phyloP scores from a whole-genome alignment of 2,329 filamentous ascomycete species.

The Pseudogymnoascus sp. region DNA sequence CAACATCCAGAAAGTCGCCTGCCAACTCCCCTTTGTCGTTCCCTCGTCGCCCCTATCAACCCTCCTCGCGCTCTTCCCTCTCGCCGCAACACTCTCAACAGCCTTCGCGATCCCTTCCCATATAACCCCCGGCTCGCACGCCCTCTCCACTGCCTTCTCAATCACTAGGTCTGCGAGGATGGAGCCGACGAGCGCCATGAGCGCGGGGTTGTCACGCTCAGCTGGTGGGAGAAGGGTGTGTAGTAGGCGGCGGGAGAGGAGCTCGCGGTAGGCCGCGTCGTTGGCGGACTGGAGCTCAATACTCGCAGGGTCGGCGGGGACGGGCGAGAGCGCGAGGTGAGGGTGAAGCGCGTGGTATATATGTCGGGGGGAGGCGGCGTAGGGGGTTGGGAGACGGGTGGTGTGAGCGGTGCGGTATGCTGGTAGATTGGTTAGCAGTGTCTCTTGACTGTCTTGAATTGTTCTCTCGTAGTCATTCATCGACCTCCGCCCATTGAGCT shows the following conservation, averaged over 20 bases:
- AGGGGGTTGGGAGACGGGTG: constrained; percentile 47
- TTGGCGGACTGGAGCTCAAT: constrained; percentile 60
- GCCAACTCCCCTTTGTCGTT: constrained; percentile 14
- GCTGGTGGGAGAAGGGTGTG: constrained; percentile 84
- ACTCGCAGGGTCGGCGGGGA: constrained; percentile 47
- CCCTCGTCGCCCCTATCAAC: neutral
- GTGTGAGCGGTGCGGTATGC: constrained; percentile 65
- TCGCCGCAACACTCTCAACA: constrained; percentile 39
- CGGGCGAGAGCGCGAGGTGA: constrained; percentile 70
- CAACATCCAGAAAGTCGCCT: constrained; percentile 38
- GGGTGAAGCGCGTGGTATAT: constrained; percentile 81
- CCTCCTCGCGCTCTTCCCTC: constrained; percentile 26
- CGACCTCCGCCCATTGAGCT: neutral
- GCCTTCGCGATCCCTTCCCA: constrained; percentile 77
- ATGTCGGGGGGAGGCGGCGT: constrained; percentile 54
- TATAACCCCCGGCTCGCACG: constrained; percentile 80
- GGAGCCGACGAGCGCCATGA: constrained; percentile 76
- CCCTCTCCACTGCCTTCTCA: constrained; percentile 70
- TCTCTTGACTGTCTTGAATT: neutral
- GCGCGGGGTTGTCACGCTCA: constrained; percentile 78
- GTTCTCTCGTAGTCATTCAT: neutral
- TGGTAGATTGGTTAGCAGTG: constrained; percentile 29
- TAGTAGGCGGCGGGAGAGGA: constrained; percentile 76
- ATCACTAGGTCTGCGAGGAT: constrained; percentile 86
- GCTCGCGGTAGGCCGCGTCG: constrained; percentile 75